phyloP scores from a whole-genome alignment of 129 eudicot genomes.

The Centrapalus pauciflorus region DNA sequence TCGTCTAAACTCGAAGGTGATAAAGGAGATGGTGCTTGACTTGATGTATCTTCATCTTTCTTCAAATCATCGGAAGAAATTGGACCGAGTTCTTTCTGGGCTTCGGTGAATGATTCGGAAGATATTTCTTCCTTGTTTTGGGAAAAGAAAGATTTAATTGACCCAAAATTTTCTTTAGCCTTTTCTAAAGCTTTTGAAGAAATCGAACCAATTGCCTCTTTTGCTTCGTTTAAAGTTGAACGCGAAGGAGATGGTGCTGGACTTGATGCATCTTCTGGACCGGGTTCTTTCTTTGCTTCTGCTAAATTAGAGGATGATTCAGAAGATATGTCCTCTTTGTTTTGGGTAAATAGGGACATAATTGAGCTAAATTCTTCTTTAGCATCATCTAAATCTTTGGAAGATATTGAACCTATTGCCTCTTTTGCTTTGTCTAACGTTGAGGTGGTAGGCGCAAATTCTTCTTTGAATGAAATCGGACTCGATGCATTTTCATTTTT shows the following conservation, averaged over 20 bases:
- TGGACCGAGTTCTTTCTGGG: not conserved
- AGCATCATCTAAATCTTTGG: not conserved
- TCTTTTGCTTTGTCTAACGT: not conserved
- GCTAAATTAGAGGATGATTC: not conserved
- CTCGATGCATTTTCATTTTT: not conserved
- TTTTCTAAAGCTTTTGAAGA: conserved; percentile 14
- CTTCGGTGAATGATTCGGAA: not conserved
- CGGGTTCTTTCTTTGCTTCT: not conserved
- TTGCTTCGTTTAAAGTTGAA: conserved; percentile 4
- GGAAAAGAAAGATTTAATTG: conserved; percentile 17
- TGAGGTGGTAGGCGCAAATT: not conserved
- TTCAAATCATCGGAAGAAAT: not conserved
- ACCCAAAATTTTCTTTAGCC: conserved; percentile 18
- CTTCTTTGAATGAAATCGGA: not conserved
- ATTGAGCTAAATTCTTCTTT: not conserved
- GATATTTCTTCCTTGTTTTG: conserved; percentile 8
- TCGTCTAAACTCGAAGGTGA: not conserved
- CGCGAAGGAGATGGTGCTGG: not conserved
- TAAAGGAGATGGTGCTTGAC: not conserved
- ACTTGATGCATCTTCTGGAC: not conserved
- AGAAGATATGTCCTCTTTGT: conserved; percentile 6
- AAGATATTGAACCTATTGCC: not conserved
- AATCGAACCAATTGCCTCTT: conserved; percentile 2
- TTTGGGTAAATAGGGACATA: not conserved
- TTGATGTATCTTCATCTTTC: not conserved